Evolutionary conservation across 2,329 filamentous ascomycete genomes (phyloP).

Genomic region (Bipolaris oryzae): DNA sequence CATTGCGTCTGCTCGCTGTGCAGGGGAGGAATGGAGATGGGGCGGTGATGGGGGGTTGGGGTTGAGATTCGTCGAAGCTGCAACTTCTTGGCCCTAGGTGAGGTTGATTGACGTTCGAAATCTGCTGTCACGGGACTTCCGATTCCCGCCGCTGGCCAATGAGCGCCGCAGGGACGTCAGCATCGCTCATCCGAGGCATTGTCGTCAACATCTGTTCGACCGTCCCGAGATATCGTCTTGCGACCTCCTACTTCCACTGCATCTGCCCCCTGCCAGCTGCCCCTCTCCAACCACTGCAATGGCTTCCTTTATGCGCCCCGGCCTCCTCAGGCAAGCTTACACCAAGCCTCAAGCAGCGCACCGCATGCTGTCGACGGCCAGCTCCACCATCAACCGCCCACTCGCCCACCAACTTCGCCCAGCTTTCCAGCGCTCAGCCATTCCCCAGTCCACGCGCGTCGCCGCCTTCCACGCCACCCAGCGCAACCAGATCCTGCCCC

Average conservation of each 20-base stretch:
- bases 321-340: slow-evolving; percentile 57
- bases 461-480: slow-evolving; percentile 87
- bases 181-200: slow-evolving; percentile 28
- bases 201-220: slow-evolving; percentile 20
- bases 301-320: slow-evolving; percentile 60
- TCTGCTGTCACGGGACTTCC: slow-evolving; percentile 29
- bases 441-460: slow-evolving; percentile 57
- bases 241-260: slow-evolving; percentile 7
- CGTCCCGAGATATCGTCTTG: slow-evolving; percentile 16
- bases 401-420: slow-evolving; percentile 46
- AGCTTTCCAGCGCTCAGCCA: slow-evolving; percentile 50
- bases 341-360: slow-evolving; percentile 47
- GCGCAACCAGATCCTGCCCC: slow-evolving; percentile 77
- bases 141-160: slow-evolving; percentile 27
- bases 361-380: slow-evolving; percentile 53
- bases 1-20: slow-evolving; percentile 63
- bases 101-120: slow-evolving; percentile 33
- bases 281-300: slow-evolving; percentile 44
- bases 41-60: slow-evolving; percentile 34
- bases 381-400: slow-evolving; percentile 46
- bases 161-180: slow-evolving; percentile 24
- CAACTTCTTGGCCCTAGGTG: slow-evolving; percentile 31
- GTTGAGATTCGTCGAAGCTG: slow-evolving; percentile 34
- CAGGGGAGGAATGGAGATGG: slow-evolving; percentile 32
- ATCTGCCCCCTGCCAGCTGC: slow-evolving; percentile 14